Percentiles rank a stretch among this genome's conserved stretches.
These are phyloP conservation scores for Aspergillus affinis DNA, from an alignment of 495 filamentous ascomycete genomes.

Conservation along the genomic window DNA sequence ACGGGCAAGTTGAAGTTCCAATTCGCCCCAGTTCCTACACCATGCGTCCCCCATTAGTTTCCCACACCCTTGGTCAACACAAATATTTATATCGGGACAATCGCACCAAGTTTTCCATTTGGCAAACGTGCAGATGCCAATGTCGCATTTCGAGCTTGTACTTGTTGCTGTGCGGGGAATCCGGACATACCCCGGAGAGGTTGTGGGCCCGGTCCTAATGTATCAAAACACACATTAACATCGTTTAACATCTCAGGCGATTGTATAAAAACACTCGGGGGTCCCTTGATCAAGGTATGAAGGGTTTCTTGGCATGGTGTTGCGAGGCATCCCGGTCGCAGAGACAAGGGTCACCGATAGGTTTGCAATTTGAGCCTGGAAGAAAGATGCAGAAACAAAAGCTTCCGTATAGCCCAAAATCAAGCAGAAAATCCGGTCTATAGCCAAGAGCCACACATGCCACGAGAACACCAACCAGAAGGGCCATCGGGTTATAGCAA, in stretches of 20 bases:
- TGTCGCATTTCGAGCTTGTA: conserved; percentile 58
- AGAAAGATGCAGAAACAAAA: neutral
- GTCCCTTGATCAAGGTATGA: neutral
- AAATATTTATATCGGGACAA: conserved; percentile 6
- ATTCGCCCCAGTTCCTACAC: conserved; percentile 62
- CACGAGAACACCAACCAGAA: neutral
- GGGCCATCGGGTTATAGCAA: conserved; percentile 7
- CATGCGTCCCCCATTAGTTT: conserved; percentile 35
- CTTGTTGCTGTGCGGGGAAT: conserved; percentile 66
- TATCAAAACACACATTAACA: conserved; percentile 31
- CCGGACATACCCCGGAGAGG: conserved; percentile 68
- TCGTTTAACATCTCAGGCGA: conserved; percentile 6
- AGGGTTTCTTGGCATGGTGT: conserved; percentile 17
- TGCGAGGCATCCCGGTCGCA: conserved; percentile 33
- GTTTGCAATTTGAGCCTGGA: conserved; percentile 27
- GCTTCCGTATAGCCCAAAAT: neutral
- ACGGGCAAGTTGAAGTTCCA: conserved; percentile 80
- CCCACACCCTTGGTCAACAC: neutral
- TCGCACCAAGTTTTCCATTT: conserved; percentile 73
- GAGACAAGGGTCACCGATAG: conserved; percentile 1
- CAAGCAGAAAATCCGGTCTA: neutral
- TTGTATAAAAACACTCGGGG: conserved; percentile 3
- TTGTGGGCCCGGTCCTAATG: conserved; percentile 64
- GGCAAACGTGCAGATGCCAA: conserved; percentile 67
- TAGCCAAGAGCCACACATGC: neutral